Base-by-base conservation (phyloP, 2,329 filamentous ascomycete species). In the Penicillium paneum region DNA sequence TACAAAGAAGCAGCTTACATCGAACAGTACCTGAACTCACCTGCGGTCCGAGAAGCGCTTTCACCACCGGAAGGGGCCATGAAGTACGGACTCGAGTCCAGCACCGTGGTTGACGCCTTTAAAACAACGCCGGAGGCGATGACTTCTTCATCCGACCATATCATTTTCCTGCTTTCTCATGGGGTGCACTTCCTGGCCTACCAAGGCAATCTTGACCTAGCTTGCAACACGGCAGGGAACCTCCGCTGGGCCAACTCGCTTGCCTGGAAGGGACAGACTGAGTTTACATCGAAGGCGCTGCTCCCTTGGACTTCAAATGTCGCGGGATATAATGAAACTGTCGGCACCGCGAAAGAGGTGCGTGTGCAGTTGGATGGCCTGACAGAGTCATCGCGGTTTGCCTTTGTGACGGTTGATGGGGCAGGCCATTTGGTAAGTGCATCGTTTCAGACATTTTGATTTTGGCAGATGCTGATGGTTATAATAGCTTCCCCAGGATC, bases 151-250 rank as follows among this genome's bases (percentile, higher is more conserved):
- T 49, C 59, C 0, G 58, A 65, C 3, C 42, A 35, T 3, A 58
- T 67, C 11, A 41, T 41, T 1, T 57, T 59, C 13, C 19, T 58
- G 2, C 57, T 67, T 10, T 29, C 52, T 8, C 56, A 60, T 19
- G 48, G 53, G 10, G 57, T 62, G 2, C 39, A 67, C 45, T 64
- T 59, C 29, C 47, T 67, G 8, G 58, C 59, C 1, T 67, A 66
- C 31, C 64, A 67, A 28, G 64, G 64, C 0, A 67, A 67, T 12
- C 51, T 67, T 0, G 65, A 67, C 24, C 41, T 67, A 10, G 65
- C 64, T 3, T 67, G 65, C 26, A 67, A 67, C 19, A 67, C 64
- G 1, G 65, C 65, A 5, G 65, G 64, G 10, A 63, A 56, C 28
- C 50, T 65, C 2, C 57, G 60, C 1, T 67, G 63, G 65, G 56